Evolutionary conservation across 1,284 basidiomycete genomes (phyloP).

Genomic region (Marasmius sp.): DNA sequence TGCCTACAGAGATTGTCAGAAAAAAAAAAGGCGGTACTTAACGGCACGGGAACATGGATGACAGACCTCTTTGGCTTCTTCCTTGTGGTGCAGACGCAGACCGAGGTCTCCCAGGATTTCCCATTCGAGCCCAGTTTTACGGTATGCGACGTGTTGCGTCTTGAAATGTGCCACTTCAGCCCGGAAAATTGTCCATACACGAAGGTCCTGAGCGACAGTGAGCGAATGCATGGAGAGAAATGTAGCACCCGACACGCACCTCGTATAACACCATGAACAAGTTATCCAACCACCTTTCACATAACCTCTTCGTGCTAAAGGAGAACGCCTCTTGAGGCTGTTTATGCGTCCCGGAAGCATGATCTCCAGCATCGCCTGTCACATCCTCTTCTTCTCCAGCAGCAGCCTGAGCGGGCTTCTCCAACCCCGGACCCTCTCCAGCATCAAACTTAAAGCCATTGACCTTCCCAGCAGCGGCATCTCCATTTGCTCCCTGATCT

Average conservation of each 20-base stretch:
- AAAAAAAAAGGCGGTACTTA: neutral
- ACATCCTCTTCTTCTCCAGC: conserved; percentile 33
- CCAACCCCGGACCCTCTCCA: conserved; percentile 34
- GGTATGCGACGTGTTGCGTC: conserved; percentile 94
- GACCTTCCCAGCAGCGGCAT: conserved; percentile 42
- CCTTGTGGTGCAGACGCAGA: conserved; percentile 89
- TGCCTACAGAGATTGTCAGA: conserved; percentile 37
- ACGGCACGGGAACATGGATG: no score
- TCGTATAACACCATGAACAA: conserved; percentile 99
- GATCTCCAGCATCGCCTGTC: conserved; percentile 11
- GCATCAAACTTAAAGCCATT: conserved; percentile 21
- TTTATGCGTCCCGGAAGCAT: conserved; percentile 21
- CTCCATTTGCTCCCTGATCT: conserved; percentile 43
- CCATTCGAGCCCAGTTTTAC: conserved; percentile 97
- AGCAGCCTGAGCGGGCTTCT: conserved; percentile 64
- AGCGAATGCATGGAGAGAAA: neutral
- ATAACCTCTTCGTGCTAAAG: conserved; percentile 95
- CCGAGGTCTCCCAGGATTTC: conserved; percentile 97
- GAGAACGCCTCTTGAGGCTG: conserved; percentile 66
- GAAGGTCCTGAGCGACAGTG: conserved; percentile 66
- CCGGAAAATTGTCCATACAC: conserved; percentile 99
- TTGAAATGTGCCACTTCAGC: conserved; percentile 99
- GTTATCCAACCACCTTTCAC: conserved; percentile 98
- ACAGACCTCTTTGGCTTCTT: conserved; percentile 85
- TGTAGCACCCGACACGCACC: conserved; percentile 40